These are phyloP conservation scores for Stygiomarasmius scandens DNA, from an alignment of 1,284 basidiomycete genomes.

Conservation along the genomic window DNA sequence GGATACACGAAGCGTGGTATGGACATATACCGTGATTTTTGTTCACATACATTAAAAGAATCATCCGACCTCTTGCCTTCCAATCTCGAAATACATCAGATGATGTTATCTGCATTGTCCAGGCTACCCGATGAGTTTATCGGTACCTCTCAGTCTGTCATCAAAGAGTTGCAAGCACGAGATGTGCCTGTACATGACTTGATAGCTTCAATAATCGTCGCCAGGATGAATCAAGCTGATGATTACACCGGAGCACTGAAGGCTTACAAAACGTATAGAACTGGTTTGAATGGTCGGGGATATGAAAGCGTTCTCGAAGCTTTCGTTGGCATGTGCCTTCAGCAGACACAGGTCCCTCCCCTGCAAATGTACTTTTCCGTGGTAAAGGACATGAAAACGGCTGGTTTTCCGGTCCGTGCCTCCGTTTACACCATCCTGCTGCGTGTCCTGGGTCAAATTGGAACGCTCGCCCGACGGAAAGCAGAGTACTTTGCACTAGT, in stretches of 20 bases:
- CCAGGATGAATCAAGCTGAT: conserved; percentile 59
- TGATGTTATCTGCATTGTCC: conserved; percentile 56
- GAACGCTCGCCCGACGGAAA: conserved; percentile 26
- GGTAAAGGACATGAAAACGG: conserved; percentile 80
- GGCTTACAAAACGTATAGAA: conserved; percentile 53
- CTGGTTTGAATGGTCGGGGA: conserved; percentile 54
- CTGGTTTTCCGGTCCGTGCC: conserved; percentile 59
- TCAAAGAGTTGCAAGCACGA: conserved; percentile 57
- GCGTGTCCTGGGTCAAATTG: conserved; percentile 51
- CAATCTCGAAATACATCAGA: conserved; percentile 55
- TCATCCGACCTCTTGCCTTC: conserved; percentile 30
- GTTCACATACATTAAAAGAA: neutral
- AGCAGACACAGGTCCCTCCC: conserved; percentile 47
- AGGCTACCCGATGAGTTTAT: conserved; percentile 48
- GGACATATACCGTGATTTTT: conserved; percentile 48
- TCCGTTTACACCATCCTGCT: conserved; percentile 78
- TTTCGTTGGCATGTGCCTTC: conserved; percentile 61
- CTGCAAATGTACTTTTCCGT: conserved; percentile 76
- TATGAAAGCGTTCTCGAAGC: conserved; percentile 64
- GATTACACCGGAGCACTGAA: conserved; percentile 62
- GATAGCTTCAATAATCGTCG: conserved; percentile 53
- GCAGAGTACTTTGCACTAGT: conserved; percentile 26
- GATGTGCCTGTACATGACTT: conserved; percentile 40
- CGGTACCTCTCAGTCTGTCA: conserved; percentile 49
- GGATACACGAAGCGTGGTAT: conserved; percentile 51